phyloP scores from a whole-genome alignment of 805 yeast species.

The Osmozyma mogii region DNA sequence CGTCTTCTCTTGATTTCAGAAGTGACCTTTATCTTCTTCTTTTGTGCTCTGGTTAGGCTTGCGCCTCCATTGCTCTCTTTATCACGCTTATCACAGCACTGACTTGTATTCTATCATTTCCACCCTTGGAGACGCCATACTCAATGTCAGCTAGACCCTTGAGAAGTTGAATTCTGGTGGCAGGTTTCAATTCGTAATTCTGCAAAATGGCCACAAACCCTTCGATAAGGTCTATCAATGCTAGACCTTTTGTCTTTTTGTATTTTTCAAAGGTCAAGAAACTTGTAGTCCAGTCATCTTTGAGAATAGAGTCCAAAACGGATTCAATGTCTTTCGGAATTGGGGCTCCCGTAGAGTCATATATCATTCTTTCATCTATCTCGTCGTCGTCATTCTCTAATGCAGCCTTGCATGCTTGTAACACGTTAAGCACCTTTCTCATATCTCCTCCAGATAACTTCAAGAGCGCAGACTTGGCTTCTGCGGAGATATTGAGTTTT shows the following conservation, averaged over 20 bases:
- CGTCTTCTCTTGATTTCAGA: too few species aligned
- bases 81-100: constrained; percentile 87
- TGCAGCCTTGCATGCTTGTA: constrained; percentile 91
- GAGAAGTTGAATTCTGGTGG: constrained; percentile 56
- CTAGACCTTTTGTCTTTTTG: constrained; percentile 73
- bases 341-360: constrained; percentile 94
- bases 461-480: constrained; percentile 61
- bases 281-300: constrained; percentile 84
- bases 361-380: constrained; percentile 69
- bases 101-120: constrained; percentile 81
- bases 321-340: constrained; percentile 77
- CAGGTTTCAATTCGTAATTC: constrained; percentile 54
- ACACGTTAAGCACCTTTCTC: constrained; percentile 88
- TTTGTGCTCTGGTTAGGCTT: constrained; percentile 2
- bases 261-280: constrained; percentile 56
- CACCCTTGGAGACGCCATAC: constrained; percentile 86
- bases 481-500: constrained; percentile 44
- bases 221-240: constrained; percentile 74
- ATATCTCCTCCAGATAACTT: constrained; percentile 86
- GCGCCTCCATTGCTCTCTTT: constrained; percentile 51
- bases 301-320: constrained; percentile 67
- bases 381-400: constrained; percentile 31
- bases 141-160: constrained; percentile 80
- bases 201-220: constrained; percentile 70
- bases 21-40: too few species aligned